Conservation (phyloP, 2,329 filamentous ascomycete genomes). For the Ceratocystis variospora region DNA sequence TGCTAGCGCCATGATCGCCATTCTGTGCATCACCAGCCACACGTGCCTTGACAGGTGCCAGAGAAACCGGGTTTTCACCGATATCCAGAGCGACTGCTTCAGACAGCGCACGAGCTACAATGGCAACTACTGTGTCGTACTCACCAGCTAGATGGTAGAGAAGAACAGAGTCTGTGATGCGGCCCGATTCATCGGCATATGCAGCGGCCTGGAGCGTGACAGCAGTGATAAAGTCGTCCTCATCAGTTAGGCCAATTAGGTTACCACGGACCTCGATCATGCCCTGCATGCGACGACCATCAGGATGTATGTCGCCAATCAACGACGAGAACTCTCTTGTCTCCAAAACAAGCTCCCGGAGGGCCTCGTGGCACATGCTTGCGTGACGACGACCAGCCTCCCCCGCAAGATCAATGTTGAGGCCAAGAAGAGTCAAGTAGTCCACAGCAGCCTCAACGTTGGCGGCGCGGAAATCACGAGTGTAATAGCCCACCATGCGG, state of each 20-base stretch:
- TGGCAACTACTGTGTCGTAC: conserved; percentile 83
- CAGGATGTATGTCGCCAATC: conserved; percentile 76
- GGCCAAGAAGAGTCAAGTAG: conserved; percentile 79
- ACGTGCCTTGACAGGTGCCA: conserved; percentile 69
- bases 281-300: conserved; percentile 74
- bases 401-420: conserved; percentile 71
- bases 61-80: conserved; percentile 62
- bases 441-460: conserved; percentile 83
- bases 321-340: conserved; percentile 90
- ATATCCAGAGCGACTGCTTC: conserved; percentile 79
- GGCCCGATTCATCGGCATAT: conserved; percentile 85
- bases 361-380: conserved; percentile 75
- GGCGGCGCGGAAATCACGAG: conserved; percentile 83
- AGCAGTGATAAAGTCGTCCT: conserved; percentile 76
- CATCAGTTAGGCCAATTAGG: conserved; percentile 65
- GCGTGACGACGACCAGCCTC: conserved; percentile 63
- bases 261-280: conserved; percentile 73
- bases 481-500: conserved; percentile 87
- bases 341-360: conserved; percentile 91
- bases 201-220: conserved; percentile 86
- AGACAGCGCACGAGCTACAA: conserved; percentile 79
- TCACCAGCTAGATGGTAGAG: conserved; percentile 90
- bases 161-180: conserved; percentile 84
- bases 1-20: conserved; percentile 39
- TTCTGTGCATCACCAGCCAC: conserved; percentile 34